Base-by-base conservation (phyloP, 2,329 filamentous ascomycete genomes). In the Cytospora schulzeri region DNA sequence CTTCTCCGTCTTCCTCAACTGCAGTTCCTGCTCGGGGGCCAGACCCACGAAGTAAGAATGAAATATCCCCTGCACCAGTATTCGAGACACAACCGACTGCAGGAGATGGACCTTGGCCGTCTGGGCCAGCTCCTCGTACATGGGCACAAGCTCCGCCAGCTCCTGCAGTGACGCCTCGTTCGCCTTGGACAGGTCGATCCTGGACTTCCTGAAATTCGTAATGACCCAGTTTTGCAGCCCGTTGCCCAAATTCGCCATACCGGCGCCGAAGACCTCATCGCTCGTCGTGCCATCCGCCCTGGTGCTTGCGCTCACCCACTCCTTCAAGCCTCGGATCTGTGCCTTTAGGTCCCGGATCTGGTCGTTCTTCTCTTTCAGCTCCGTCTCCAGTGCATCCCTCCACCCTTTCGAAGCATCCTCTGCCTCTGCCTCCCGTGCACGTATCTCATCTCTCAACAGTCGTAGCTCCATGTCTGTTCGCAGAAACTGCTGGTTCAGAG, bases 151-250 rank as follows among this genome's bases (percentile, higher is more conserved):
- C 22, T 76, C 76, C 53, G 73, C 72, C 31, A 86, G 72, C 63
- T 82, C 78, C 1, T 77, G 73, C 56, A 79, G 73, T 12, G 77
- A 77, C 17, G 76, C 73, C 45, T 80, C 77, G 56, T 77, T 74
- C 17, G 79, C 74, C 22, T 72, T 77, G 0, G 77, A 74, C 3
- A 83, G 69, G 69, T 85, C 84, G 55, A 89, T 75, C 76, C 83
- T 89, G 15, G 83, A 81, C 67, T 84, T 85, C 59, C 89, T 81
- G 68, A 90, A 92, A 72, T 90, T 85, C 29, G 85, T 83, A 69
- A 92, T 87, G 4, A 89, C 85, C 89, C 89, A 92, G 70, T 92
- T 91, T 76, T 91, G 88, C 69, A 91, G 76, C 28, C 88, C 85
- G 70, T 91, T 89, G 24, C 85, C 85, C 55, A 92, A 73, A 64